Conservation (phyloP, 2,329 filamentous ascomycete genomes). For the Penicillium sp. region DNA sequence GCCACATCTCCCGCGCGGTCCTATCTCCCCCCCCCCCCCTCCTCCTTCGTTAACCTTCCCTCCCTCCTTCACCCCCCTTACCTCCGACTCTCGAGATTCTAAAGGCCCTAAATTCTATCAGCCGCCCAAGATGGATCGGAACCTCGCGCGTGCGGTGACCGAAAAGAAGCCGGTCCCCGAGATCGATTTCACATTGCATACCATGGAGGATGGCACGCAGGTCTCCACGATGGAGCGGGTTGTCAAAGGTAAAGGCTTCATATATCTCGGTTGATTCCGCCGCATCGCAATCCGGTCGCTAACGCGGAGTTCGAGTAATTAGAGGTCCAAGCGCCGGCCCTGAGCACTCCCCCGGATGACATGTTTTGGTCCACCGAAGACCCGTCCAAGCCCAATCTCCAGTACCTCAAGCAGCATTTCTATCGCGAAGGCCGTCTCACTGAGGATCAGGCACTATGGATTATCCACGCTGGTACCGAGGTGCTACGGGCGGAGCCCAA, state of each 20-base stretch:
- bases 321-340: conserved; percentile 98
- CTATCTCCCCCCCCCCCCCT: conserved; percentile 8
- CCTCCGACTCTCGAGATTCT: conserved; percentile 16
- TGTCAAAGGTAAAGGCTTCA: conserved; percentile 81
- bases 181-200: conserved; percentile 98
- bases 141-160: conserved; percentile 83
- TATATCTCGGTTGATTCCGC: conserved; percentile 15
- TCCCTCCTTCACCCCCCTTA: conserved; percentile 18
- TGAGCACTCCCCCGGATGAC: conserved; percentile 88
- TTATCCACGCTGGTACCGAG: conserved; percentile 86
- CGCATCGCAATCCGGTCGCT: conserved; percentile 19
- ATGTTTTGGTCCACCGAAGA: conserved; percentile 92
- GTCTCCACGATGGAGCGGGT: conserved; percentile 96
- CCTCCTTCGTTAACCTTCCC: not conserved
- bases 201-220: conserved; percentile 95
- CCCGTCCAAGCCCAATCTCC: conserved; percentile 85
- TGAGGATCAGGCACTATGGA: conserved; percentile 96
- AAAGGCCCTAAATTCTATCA: conserved; percentile 13
- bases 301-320: conserved; percentile 28
- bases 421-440: conserved; percentile 96
- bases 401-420: conserved; percentile 97
- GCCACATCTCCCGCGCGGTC: conserved; percentile 26
- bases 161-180: conserved; percentile 95
- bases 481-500: conserved; percentile 90
- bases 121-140: conserved; percentile 47